phyloP scores from a whole-genome alignment of 116 monocot species.

The Dioscorea cayenensis region DNA sequence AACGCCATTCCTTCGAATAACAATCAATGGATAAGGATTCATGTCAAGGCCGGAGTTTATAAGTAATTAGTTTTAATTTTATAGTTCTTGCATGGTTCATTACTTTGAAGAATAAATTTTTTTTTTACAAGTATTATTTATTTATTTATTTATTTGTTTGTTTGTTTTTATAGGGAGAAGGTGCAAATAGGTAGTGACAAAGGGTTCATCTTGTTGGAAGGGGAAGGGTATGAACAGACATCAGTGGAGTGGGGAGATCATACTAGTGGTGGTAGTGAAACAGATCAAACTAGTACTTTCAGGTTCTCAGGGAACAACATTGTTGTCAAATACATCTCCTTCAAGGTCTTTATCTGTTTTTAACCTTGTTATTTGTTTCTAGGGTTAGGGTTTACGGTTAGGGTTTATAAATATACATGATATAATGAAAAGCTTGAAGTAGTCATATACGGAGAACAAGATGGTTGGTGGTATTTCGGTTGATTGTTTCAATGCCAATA shows the following conservation, averaged over 20 bases:
- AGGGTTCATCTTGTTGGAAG: constrained; percentile 25
- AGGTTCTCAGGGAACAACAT: constrained; percentile 10
- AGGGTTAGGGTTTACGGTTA: too few relatives aligned
- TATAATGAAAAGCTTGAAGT: too few relatives aligned
- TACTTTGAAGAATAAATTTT: too few relatives aligned
- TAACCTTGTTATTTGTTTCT: neutral
- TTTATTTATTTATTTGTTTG: neutral
- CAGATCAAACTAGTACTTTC: constrained; percentile 10
- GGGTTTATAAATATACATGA: too few relatives aligned
- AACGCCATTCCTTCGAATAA: constrained; percentile 13
- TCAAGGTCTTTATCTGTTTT: constrained; percentile 6
- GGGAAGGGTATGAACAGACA: constrained; percentile 24
- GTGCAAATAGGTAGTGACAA: constrained; percentile 13
- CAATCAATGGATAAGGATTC: constrained; percentile 20
- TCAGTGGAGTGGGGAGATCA: constrained; percentile 20
- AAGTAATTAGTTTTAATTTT: constrained; percentile 1
- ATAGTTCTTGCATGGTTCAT: neutral
- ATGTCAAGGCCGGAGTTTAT: constrained; percentile 19
- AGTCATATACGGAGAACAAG: too few relatives aligned
- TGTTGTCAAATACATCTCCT: constrained; percentile 12
- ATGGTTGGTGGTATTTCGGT: too few relatives aligned
- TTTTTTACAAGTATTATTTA: too few relatives aligned
- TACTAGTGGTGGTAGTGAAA: neutral
- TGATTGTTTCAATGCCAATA: too few relatives aligned
- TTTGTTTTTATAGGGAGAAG: constrained; percentile 16